Percentiles rank a stretch among this genome's conserved stretches.
These are phyloP conservation scores for Plectosphaerella cucumerina DNA, from an alignment of 2,329 filamentous ascomycete species.

Conservation along the genomic window DNA sequence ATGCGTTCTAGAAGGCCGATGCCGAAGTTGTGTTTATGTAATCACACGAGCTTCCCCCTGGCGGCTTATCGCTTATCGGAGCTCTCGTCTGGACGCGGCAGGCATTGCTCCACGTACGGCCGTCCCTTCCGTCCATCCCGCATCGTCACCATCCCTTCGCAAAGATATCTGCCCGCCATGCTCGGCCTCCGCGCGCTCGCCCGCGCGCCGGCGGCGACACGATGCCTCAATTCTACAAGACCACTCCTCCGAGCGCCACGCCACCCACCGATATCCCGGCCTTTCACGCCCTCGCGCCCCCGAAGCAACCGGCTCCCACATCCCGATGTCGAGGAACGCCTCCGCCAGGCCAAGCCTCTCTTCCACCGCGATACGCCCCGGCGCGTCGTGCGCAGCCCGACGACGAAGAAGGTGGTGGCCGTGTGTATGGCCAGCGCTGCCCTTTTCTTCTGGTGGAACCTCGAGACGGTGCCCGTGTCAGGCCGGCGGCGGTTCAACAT, in stretches of 20 bases:
- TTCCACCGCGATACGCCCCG: slow-evolving; percentile 25
- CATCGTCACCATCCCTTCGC: too few species aligned
- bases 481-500: slow-evolving; percentile 72
- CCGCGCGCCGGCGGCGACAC: background rate
- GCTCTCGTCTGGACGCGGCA: too few species aligned
- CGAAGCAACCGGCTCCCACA: background rate
- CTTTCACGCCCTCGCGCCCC: background rate
- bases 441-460: slow-evolving; percentile 62
- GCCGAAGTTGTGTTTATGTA: background rate
- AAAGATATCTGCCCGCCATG: background rate
- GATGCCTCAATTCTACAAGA: background rate
- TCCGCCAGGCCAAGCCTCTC: slow-evolving; percentile 26
- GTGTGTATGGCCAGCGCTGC: slow-evolving; percentile 38
- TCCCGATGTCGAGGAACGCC: slow-evolving; percentile 17
- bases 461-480: slow-evolving; percentile 69
- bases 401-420: slow-evolving; percentile 34
- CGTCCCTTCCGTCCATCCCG: too few species aligned
- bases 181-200: background rate
- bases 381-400: slow-evolving; percentile 26
- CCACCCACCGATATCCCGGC: background rate
- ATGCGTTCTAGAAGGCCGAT: too few species aligned
- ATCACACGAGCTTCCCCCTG: background rate
- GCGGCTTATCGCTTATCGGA: too few species aligned
- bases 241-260: background rate
- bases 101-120: too few species aligned